A percentile compares a stretch with the other conserved stretches of the same genome.
Evolutionary conservation across 768 basidiomycete genomes (phyloP).

Genomic region (Pulveroboletus sp.): DNA sequence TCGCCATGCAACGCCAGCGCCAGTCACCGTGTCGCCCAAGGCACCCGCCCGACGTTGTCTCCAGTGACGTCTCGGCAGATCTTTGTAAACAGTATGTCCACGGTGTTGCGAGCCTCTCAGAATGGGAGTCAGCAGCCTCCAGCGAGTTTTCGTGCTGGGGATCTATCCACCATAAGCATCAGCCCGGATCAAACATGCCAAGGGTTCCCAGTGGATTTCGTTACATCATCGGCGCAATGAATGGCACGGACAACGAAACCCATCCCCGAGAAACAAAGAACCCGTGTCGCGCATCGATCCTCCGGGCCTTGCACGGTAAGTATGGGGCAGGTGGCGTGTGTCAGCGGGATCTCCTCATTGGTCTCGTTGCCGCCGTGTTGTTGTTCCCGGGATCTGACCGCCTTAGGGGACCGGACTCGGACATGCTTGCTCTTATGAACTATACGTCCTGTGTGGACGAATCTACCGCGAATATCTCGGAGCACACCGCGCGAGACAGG

Average conservation of each 20-base stretch:
- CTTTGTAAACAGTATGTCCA: not conserved
- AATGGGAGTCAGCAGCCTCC: slow-evolving; percentile 1
- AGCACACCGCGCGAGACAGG: slow-evolving; percentile 10
- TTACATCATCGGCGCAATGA: no score
- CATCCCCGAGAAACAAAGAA: not conserved
- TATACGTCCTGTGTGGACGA: slow-evolving; percentile 3
- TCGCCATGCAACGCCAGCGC: slow-evolving; percentile 17
- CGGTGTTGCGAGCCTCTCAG: slow-evolving; percentile 11
- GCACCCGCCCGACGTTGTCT: not conserved
- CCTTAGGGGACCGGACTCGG: not conserved
- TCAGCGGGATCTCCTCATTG: slow-evolving; percentile 1
- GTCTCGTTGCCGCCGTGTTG: not conserved
- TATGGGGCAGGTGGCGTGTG: not conserved
- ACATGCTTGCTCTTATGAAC: not conserved
- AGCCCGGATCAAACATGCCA: not conserved
- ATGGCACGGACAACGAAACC: no score
- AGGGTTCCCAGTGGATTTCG: no score
- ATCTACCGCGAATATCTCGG: slow-evolving; percentile 21
- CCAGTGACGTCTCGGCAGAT: no score
- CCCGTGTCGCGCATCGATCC: not conserved
- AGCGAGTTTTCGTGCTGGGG: not conserved
- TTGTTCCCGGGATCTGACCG: not conserved
- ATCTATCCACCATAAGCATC: not conserved
- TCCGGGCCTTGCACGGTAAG: no score
- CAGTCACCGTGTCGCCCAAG: not conserved